Evolutionary conservation across 371 early-diverging fungal genomes (phyloP).

Genomic region (Mortierella sp.): DNA sequence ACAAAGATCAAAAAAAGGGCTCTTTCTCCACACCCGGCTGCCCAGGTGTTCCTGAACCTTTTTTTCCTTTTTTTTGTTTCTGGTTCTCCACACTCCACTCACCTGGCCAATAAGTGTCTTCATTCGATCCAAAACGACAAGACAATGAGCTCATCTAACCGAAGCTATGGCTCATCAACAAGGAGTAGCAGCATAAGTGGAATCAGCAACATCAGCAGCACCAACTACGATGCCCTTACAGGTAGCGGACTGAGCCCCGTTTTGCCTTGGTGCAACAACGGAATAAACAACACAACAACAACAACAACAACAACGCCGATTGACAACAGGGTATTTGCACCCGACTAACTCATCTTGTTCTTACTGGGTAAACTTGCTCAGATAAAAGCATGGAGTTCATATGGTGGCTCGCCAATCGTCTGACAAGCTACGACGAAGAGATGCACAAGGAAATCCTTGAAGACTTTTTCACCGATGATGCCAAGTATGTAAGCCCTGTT

Average conservation of each 20-base stretch:
- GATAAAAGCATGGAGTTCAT: slow-evolving; percentile 56
- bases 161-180: slow-evolving; percentile 43
- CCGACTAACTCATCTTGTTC: not conserved
- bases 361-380: not conserved
- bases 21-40: slow-evolving; percentile 12
- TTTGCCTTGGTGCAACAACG: slow-evolving; percentile 25
- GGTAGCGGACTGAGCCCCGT: slow-evolving; percentile 15
- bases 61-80: slow-evolving; percentile 4
- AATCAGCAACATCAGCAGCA: slow-evolving; percentile 31
- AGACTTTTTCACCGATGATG: slow-evolving; percentile 56
- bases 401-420: slow-evolving; percentile 54
- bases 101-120: not conserved
- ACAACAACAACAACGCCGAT: not conserved
- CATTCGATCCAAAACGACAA: not conserved
- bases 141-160: slow-evolving; percentile 40
- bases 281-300: no score
- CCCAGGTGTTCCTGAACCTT: slow-evolving; percentile 12
- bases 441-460: slow-evolving; percentile 59
- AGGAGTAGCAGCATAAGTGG: slow-evolving; percentile 50
- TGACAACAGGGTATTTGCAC: no score
- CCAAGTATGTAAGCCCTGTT: slow-evolving; percentile 42
- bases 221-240: slow-evolving; percentile 38
- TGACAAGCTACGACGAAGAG: slow-evolving; percentile 55
- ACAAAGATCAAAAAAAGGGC: not conserved
- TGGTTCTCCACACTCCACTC: not conserved